A percentile compares a stretch with the other conserved stretches of the same genome.
phyloP scores from a whole-genome alignment of 805 yeast genomes.

The Ogataea angusta region DNA sequence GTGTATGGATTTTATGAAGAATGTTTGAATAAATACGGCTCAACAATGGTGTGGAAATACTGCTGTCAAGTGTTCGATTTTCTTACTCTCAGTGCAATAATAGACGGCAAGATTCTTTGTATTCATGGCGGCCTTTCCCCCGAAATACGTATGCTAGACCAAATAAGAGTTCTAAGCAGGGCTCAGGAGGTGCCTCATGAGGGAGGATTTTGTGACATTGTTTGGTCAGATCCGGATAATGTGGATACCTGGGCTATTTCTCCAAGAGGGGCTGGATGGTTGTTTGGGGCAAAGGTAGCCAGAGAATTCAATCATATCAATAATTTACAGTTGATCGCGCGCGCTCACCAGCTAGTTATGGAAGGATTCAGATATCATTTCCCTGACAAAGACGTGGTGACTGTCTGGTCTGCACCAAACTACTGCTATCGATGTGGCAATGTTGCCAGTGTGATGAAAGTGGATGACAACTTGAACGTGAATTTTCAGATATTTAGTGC shows the following conservation, averaged over 20 bases:
- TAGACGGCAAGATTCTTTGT: constrained; percentile 91
- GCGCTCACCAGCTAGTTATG: constrained; percentile 98
- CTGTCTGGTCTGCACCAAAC: constrained; percentile 98
- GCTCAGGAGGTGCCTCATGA: constrained; percentile 99
- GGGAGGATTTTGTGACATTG: constrained; percentile 96
- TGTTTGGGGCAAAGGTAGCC: constrained; percentile 91
- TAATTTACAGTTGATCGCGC: constrained; percentile 80
- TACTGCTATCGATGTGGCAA: constrained; percentile 97
- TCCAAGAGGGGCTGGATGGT: constrained; percentile 98
- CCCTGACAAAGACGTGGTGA: constrained; percentile 85
- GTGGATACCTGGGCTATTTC: constrained; percentile 98
- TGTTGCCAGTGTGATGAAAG: constrained; percentile 97
- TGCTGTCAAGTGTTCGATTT: constrained; percentile 96
- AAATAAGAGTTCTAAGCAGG: constrained; percentile 86
- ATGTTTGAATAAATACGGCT: constrained; percentile 88
- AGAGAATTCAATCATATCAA: constrained; percentile 95
- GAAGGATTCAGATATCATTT: constrained; percentile 97
- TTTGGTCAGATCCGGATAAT: constrained; percentile 98
- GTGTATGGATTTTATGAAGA: constrained; percentile 98
- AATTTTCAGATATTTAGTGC: constrained; percentile 93
- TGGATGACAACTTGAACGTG: constrained; percentile 82
- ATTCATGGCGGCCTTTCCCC: constrained; percentile 98
- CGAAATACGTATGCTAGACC: constrained; percentile 95
- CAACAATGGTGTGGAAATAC: constrained; percentile 93
- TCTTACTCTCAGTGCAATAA: constrained; percentile 89